Evolutionary conservation across 1,284 basidiomycete species (phyloP).

Genomic region (Butyriboletus appendiculatus): DNA sequence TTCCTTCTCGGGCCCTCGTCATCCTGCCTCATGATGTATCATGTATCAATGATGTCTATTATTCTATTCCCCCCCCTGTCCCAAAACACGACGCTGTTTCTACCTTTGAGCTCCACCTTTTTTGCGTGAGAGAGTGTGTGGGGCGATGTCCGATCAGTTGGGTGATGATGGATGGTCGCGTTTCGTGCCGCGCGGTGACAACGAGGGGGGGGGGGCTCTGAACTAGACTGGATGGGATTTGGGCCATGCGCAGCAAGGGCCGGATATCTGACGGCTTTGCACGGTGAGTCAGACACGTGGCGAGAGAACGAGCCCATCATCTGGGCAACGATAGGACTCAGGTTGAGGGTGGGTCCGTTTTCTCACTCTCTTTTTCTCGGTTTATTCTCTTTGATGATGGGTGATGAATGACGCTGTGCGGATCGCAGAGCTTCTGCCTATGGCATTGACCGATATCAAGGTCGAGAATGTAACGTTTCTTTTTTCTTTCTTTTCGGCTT

Average conservation of each 20-base stretch:
- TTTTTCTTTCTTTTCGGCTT: neutral
- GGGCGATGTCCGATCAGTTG: slow-evolving; percentile 12
- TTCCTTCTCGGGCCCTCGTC: neutral
- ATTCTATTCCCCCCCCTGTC: slow-evolving; percentile 17
- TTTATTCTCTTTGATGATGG: too few relatives aligned
- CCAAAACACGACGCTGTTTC: neutral
- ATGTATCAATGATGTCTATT: slow-evolving; percentile 18
- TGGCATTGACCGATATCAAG: too few relatives aligned
- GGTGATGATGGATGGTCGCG: slow-evolving; percentile 7
- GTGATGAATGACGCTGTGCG: too few relatives aligned
- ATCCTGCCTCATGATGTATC: slow-evolving; percentile 10
- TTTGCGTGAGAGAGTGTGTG: neutral
- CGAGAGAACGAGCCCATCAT: neutral
- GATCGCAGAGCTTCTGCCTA: too few relatives aligned
- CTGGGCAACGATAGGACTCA: slow-evolving; percentile 9
- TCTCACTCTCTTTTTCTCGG: too few relatives aligned
- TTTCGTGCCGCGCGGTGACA: slow-evolving; percentile 24
- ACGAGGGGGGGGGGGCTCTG: slow-evolving; percentile 17
- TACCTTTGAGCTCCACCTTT: neutral
- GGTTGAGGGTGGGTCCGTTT: slow-evolving; percentile 12
- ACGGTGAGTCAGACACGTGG: slow-evolving; percentile 17
- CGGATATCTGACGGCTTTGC: slow-evolving; percentile 2
- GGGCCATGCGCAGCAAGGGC: slow-evolving; percentile 7
- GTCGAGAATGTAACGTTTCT: too few relatives aligned
- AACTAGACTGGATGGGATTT: slow-evolving; percentile 2